Percentiles rank a stretch among this genome's conserved stretches.
Conservation (phyloP, 805 yeast genomes). For the Starmerella bacillaris region DNA sequence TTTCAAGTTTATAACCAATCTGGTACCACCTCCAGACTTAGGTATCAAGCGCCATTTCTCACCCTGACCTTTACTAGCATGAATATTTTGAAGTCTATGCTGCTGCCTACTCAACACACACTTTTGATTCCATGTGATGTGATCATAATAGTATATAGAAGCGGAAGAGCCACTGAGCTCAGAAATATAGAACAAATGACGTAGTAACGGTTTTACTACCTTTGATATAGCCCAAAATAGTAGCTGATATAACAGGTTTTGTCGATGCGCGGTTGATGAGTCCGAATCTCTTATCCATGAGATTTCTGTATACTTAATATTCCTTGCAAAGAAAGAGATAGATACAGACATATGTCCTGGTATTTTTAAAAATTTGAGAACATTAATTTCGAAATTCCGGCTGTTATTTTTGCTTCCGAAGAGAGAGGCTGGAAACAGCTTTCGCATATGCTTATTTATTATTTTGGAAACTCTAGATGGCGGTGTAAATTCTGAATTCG, state of each 20-base stretch:
- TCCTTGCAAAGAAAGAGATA: too few relatives aligned
- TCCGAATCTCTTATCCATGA: constrained; percentile 31
- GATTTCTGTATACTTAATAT: too few relatives aligned
- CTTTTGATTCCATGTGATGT: constrained; percentile 22
- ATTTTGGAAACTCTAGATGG: not conserved
- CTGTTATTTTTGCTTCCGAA: too few relatives aligned
- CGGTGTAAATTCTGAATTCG: not conserved
- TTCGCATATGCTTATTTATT: too few relatives aligned
- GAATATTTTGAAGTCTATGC: not conserved
- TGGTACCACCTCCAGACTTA: constrained; percentile 9
- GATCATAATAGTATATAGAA: constrained; percentile 10
- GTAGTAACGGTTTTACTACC: constrained; percentile 32
- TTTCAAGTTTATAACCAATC: constrained; percentile 13
- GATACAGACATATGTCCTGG: too few relatives aligned
- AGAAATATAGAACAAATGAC: constrained; percentile 49
- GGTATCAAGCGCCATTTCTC: constrained; percentile 11
- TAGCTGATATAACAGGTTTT: constrained; percentile 27
- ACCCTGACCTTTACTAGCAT: not conserved
- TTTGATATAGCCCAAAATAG: constrained; percentile 39
- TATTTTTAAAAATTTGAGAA: too few relatives aligned
- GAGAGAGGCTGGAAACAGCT: too few relatives aligned
- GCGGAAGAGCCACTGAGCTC: constrained; percentile 24
- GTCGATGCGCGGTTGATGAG: constrained; percentile 26
- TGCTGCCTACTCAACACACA: not conserved
- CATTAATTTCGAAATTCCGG: too few relatives aligned